phyloP scores from a whole-genome alignment of 805 yeast species.

The Candida chilensis region DNA sequence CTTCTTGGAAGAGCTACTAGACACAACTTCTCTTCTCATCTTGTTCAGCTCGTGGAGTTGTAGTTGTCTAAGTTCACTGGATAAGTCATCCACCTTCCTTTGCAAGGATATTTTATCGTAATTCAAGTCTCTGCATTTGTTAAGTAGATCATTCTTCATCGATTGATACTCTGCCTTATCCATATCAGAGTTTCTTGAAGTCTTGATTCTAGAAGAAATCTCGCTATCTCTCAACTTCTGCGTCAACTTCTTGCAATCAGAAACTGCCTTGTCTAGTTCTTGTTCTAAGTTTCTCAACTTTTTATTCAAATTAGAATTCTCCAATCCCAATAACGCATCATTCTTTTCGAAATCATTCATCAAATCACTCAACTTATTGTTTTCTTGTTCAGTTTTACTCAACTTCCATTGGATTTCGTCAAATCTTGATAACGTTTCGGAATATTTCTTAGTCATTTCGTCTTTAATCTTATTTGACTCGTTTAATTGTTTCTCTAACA shows the following conservation, averaged over 20 bases:
- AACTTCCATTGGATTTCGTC: conserved; percentile 10
- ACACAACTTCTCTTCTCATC: no score
- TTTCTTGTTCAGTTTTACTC: conserved; percentile 12
- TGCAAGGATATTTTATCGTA: conserved; percentile 14
- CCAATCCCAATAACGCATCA: conserved; percentile 14
- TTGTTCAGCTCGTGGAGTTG: conserved; percentile 12
- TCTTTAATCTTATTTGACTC: conserved; percentile 15
- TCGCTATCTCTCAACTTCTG: conserved; percentile 15
- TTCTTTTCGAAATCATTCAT: conserved; percentile 18
- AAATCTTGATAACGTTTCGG: conserved; percentile 11
- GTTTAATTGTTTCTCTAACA: conserved; percentile 23
- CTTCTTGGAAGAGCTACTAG: no score
- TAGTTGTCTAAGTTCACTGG: conserved; percentile 10
- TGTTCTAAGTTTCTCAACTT: conserved; percentile 15
- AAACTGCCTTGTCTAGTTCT: conserved; percentile 18
- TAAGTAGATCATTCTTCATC: conserved; percentile 18
- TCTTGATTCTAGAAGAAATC: neutral
- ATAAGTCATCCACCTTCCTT: conserved; percentile 18
- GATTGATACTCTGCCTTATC: conserved; percentile 16
- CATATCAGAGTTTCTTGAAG: neutral
- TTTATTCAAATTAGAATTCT: conserved; percentile 18
- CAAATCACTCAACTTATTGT: conserved; percentile 14
- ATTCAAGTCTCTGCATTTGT: conserved; percentile 11
- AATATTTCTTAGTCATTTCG: conserved; percentile 13
- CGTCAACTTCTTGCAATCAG: conserved; percentile 19